Base-by-base conservation (phyloP, 768 basidiomycete genomes). In the Mycena venus region DNA sequence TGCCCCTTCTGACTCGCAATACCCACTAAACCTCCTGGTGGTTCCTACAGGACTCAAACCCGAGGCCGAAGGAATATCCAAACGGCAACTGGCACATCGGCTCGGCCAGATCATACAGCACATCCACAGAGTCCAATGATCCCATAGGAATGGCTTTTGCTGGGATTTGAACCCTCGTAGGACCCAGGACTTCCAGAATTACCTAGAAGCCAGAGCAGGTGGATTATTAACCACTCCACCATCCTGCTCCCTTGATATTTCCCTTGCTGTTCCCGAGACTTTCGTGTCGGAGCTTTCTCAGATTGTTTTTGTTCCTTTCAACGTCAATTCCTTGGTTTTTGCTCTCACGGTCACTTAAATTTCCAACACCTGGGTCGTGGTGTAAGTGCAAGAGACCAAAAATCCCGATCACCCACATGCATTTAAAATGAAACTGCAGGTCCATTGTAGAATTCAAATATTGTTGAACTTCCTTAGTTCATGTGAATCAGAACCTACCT, bases 1-100 rank as follows among this genome's bases (percentile, higher is more conserved):
- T 15, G 44, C 21, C 44, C 47, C 63, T 11, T 44, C 63, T 65
- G 40, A 44, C 40, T 29, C 40, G 61, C 61, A 62, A 62, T 62
- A 42, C 61, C 61, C 61, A 59, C 58, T 59, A 59, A 59, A 59
- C 31, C 56, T 58, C 56, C 56, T 58, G 56, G 21, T 58, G 31
- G 34, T 32, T 58, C 6, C 21, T 47, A n/a, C 44, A 19, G 44
- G 14, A 47, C 44, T 47, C 17, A 47, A 47, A 47, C n/a, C n/a
- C 49, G 49, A 51, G 21, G 49, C 53, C 53, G 27, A 55, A 15
- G 25, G 27, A 27, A 15, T 15, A 4, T 27, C 14, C 27, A 2
- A 27, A 27, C 17, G 31, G 58, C 58, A n/a, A n/a, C 53, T 27
- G 53, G 53, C 53, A n/a, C 53, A 17, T 27, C 19, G 32, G 58